phyloP scores from a whole-genome alignment of 805 yeast species.

The Ogataea corticis region DNA sequence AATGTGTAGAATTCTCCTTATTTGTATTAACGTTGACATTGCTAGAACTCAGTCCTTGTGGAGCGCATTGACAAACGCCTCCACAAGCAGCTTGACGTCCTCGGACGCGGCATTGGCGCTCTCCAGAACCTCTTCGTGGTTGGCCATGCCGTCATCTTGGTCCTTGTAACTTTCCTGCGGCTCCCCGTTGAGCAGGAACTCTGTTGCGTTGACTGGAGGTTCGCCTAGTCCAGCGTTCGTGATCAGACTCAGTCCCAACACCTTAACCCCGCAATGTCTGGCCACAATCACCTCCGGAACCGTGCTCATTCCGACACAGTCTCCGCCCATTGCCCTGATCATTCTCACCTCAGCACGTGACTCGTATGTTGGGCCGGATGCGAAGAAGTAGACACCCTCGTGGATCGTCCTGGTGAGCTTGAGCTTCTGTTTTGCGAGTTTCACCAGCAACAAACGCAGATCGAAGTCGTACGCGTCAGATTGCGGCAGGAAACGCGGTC shows the following conservation, averaged over 20 bases:
- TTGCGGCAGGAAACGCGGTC: constrained; percentile 84
- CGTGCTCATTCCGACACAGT: constrained; percentile 97
- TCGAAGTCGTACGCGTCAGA: constrained; percentile 86
- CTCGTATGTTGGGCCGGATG: constrained; percentile 93
- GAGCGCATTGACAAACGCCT: constrained; percentile 46
- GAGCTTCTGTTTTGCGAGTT: constrained; percentile 45
- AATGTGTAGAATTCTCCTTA: background rate
- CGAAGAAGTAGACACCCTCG: constrained; percentile 86
- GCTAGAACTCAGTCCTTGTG: background rate
- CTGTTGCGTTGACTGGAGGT: constrained; percentile 66
- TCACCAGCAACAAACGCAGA: constrained; percentile 61
- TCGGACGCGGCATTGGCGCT: constrained; percentile 77
- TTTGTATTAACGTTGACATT: constrained; percentile 3
- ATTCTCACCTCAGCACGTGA: constrained; percentile 87
- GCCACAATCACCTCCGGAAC: constrained; percentile 96
- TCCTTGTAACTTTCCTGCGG: constrained; percentile 37
- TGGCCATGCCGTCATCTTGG: constrained; percentile 73
- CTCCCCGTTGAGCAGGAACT: constrained; percentile 29
- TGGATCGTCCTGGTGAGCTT: constrained; percentile 60
- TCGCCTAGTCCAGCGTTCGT: constrained; percentile 80
- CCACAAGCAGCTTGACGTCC: constrained; percentile 75
- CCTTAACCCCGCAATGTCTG: constrained; percentile 80
- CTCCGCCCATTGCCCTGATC: constrained; percentile 75
- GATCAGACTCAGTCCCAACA: constrained; percentile 80
- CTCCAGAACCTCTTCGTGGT: constrained; percentile 88